Evolutionary conservation across 257 asterid genomes (phyloP).

Genomic region (Forsythia suspensa): DNA sequence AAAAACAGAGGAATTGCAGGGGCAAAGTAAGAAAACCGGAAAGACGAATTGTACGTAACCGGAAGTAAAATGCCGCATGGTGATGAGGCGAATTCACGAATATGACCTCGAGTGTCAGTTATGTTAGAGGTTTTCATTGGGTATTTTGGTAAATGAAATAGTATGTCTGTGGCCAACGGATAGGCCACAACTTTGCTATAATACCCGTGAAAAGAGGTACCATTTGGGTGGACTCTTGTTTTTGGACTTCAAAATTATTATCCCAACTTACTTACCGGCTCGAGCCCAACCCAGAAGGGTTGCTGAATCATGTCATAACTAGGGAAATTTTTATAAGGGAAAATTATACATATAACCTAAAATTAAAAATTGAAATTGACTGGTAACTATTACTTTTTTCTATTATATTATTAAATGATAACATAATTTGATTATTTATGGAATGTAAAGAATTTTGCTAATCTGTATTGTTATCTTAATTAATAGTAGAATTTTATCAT

Average conservation of each 20-base stretch:
- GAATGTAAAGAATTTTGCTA: too few species aligned
- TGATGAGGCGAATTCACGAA: conserved; percentile 7
- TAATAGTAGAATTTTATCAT: too few species aligned
- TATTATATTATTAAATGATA: too few species aligned
- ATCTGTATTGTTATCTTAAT: too few species aligned
- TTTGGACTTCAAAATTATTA: not conserved
- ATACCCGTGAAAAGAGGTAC: too few species aligned
- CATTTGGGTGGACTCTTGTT: not conserved
- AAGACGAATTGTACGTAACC: not conserved
- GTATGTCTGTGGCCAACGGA: not conserved
- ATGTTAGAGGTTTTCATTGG: not conserved
- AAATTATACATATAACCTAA: too few species aligned
- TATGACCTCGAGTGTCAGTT: conserved; percentile 10
- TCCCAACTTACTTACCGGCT: not conserved
- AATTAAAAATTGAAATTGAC: too few species aligned
- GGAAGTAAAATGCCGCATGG: not conserved
- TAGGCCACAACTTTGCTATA: not conserved
- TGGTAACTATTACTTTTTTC: too few species aligned
- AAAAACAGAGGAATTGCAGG: not conserved
- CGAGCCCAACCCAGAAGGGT: too few species aligned
- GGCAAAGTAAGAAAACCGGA: not conserved
- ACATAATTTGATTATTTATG: too few species aligned
- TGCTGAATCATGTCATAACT: too few species aligned
- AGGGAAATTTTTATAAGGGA: too few species aligned
- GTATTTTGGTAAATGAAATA: conserved; percentile 11